Evolutionary conservation across 2,329 filamentous ascomycete genomes (phyloP).

Genomic region (Ophiostoma fasciatum): DNA sequence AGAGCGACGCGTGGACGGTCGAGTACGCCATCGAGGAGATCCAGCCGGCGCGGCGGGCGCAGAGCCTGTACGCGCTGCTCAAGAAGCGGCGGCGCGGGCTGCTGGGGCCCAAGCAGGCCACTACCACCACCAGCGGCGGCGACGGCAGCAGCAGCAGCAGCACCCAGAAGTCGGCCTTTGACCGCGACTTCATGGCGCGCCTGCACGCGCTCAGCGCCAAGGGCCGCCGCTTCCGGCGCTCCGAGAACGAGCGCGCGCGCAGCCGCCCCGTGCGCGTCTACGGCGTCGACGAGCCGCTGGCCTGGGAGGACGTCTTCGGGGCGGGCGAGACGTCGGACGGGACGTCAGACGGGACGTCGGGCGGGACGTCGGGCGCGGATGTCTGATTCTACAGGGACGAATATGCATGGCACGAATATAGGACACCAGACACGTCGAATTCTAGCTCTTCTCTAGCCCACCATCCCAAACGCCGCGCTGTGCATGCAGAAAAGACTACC

Average conservation of each 20-base stretch:
- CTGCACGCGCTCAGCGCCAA: slow-evolving; percentile 9
- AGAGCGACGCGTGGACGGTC: slow-evolving; percentile 47
- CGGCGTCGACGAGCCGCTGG: slow-evolving; percentile 22
- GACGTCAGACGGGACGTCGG: too few species aligned
- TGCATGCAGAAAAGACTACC: too few species aligned
- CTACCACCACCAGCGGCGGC: background rate
- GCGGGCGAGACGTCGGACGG: too few species aligned
- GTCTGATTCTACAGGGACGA: too few species aligned
- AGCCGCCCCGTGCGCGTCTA: slow-evolving; percentile 31
- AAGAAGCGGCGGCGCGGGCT: slow-evolving; percentile 6
- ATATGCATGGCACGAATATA: too few species aligned
- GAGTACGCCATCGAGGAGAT: slow-evolving; percentile 55
- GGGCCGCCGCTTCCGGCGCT: slow-evolving; percentile 8
- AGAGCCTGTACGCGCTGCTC: slow-evolving; percentile 9
- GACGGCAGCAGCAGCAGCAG: background rate
- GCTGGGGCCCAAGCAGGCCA: background rate
- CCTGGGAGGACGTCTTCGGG: slow-evolving; percentile 22
- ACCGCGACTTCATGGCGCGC: slow-evolving; percentile 7
- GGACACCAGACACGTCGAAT: too few species aligned
- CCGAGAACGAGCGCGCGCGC: slow-evolving; percentile 32
- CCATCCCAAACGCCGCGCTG: too few species aligned
- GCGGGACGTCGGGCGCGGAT: too few species aligned
- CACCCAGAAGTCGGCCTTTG: slow-evolving; percentile 2
- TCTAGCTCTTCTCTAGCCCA: too few species aligned
- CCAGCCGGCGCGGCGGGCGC: background rate